phyloP scores from a whole-genome alignment of 2,329 filamentous ascomycete species.

The Rugonectria rugulosa region DNA sequence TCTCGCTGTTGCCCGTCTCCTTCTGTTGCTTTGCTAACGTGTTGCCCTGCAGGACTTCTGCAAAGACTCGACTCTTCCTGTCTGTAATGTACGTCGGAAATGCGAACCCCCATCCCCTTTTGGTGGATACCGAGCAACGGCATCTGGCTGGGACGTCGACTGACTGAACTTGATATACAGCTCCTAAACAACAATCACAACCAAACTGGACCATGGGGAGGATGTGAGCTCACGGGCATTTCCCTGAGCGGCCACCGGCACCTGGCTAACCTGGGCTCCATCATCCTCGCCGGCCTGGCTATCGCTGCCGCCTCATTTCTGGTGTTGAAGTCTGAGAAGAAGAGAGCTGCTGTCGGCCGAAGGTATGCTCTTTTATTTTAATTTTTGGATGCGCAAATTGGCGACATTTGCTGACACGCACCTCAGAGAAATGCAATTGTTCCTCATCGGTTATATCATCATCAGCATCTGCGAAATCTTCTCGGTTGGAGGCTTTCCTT shows the following conservation, averaged over 20 bases:
- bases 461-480: conserved; percentile 97
- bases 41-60: conserved; percentile 72
- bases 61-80: conserved; percentile 80
- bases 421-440: conserved; percentile 91
- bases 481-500: conserved; percentile 87
- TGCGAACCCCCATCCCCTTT: conserved; percentile 14
- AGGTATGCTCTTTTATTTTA: conserved; percentile 72
- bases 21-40: conserved; percentile 33
- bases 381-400: no score
- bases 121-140: conserved; percentile 30
- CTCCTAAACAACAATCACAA: conserved; percentile 66
- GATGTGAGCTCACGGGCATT: conserved; percentile 81
- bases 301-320: conserved; percentile 74
- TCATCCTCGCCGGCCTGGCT: conserved; percentile 80
- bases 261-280: conserved; percentile 91
- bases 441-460: conserved; percentile 84
- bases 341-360: conserved; percentile 92
- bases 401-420: no score
- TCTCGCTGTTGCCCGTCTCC: conserved; percentile 10
- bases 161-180: conserved; percentile 31
- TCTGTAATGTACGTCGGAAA: conserved; percentile 77
- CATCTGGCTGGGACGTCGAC: conserved; percentile 24
- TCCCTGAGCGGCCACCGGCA: conserved; percentile 68
- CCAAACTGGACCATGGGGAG: conserved; percentile 67
- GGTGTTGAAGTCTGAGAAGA: conserved; percentile 82